Base-by-base conservation (phyloP, 2,329 filamentous ascomycete species). In the Colletotrichum sp. region DNA sequence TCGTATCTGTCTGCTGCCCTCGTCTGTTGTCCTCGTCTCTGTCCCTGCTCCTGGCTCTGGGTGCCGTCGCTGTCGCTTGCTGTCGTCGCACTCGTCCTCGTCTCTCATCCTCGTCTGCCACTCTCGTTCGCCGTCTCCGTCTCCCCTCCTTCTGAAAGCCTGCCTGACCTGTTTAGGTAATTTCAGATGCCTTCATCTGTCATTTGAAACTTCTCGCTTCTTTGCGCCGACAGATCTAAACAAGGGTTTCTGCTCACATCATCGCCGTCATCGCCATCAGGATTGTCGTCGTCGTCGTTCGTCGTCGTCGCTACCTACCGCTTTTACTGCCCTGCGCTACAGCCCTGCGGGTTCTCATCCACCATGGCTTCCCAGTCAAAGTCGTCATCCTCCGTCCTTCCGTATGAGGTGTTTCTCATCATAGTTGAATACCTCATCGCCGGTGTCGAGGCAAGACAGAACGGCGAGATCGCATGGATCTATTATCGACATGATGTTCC, bases 371-470 rank as follows among this genome's bases (percentile, higher is more conserved):
- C 39, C 39, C 6, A 21, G 10, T 13, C 44, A 52, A 21, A 21
- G 4, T 13, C 12, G n/a, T 2, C 10, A 4, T 52, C n/a, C 44
- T 8, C 3, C n/a, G n/a, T 8, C 44, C 44, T 52, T 52, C n/a
- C 44, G 0, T 52, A 52, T 52, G 44, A 52, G n/a, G 10, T 52
- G n/a, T 24, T 52, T 2, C 44, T 52, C n/a, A 52, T 2, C 1
- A 24, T 24, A 52, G n/a, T 52, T 1, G 44, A 52, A 0, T 21
- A 3, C 44, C 44, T 52, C 44, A 52, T 52, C 44, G 10, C 44
- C n/a, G 6, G 44, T 2, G 3, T 52, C n/a, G 44, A 52, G 44
- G n/a, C 10, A 52, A 0, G 2, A 52, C 44, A 52, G n/a, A 0
- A 1, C 12, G 44, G 44, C 6, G 10, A 21, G 44, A 52, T 52